Base-by-base conservation (phyloP, 495 filamentous ascomycete genomes). In the Podospora bellae-mahoneyi region DNA sequence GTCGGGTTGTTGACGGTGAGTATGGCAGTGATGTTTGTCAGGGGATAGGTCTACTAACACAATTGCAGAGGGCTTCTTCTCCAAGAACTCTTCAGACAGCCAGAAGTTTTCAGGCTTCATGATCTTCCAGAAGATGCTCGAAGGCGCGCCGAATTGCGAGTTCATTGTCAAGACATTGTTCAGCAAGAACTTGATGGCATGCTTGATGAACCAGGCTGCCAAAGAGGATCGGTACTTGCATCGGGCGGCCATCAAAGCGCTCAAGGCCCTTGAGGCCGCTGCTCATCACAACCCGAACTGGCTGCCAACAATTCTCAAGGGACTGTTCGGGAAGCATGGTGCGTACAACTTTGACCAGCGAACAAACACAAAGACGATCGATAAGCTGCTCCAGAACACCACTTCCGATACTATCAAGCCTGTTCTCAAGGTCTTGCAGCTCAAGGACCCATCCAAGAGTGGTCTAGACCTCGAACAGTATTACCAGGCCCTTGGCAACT, bases 91-190 rank as follows among this genome's bases (percentile, higher is more conserved):
- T 13, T 97, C 94, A 0, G 87, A 91, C 26, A 92, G 93, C 75
- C 89, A 94, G 59, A 97, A 97, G 76, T 91, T 91, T 73, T 92
- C 90, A 80, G 95, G 96, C 4, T 93, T 99, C 75, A 86, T 92
- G 63, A 86, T 99, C 23, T 91, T 97, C 69, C 84, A 87, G 66
- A 90, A 90, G 66, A 80, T 92, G 30, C 76, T 97, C 20, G 82
- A 85, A 56, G 73, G 77, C 2, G 75, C 85, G 55, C 72, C 83
- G 34, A 77, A 66, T 5, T 66, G 67, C 32, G 55, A 70, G 5
- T 68, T 65, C 27, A 57, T 83, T 15, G 62, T 81, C 0, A 68
- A 74, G 19, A 77, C 72, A 2, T 78, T 97, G 3, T 96, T 97
- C 78, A 92, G 89, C 67, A 88, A 88, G 66, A 95, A 96, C 71